Base-by-base conservation (phyloP, 768 basidiomycete species). In the Lactarius quietus region DNA sequence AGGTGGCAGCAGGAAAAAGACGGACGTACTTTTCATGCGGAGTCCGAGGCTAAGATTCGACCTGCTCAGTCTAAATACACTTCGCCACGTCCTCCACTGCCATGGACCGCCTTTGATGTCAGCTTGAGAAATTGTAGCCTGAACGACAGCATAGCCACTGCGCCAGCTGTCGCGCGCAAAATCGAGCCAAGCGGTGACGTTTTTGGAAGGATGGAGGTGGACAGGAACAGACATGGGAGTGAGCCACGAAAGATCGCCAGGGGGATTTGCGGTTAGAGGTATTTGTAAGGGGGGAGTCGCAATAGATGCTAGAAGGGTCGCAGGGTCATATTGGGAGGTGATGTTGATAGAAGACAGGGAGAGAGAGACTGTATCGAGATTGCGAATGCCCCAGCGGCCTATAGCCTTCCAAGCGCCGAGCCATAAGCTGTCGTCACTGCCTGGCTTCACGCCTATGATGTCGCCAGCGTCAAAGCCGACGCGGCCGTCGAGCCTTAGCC, bases 381-480 rank as follows among this genome's bases (percentile, higher is more conserved):
- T 75, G 38, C 78, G 78, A 35, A 92, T 81, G 6, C 88, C 84
- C 82, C 88, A 86, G 38, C 88, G 80, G 3, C 89, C 90, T 18
- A 91, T 63, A 2, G 82, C 77, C 74, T 88, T 91, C 86, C 86
- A 88, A 35, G 84, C 64, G 53, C 74, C 75, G n/a, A 72, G 67
- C 54, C 85, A 64, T 7, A 84, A 43, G 35, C 78, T 77, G 62
- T 89, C 81, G 9, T 79, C 76, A 10, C 74, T 70, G 33, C 77
- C 75, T 14, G 76, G 75, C 61, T 83, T 83, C 15, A 89, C 81
- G 1, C 83, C 87, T 17, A 89, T 76, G 23, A 85, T 76, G 10
- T 78, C 73, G 2, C 87, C 88, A 8, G 86, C 89, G 72, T 92
- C 84, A n/a, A 92, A 66, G 0, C 90, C 90, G 18, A 89, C 71